Evolutionary conservation across 345 rosid genomes (phyloP).

Genomic region (Isatis tinctoria): DNA sequence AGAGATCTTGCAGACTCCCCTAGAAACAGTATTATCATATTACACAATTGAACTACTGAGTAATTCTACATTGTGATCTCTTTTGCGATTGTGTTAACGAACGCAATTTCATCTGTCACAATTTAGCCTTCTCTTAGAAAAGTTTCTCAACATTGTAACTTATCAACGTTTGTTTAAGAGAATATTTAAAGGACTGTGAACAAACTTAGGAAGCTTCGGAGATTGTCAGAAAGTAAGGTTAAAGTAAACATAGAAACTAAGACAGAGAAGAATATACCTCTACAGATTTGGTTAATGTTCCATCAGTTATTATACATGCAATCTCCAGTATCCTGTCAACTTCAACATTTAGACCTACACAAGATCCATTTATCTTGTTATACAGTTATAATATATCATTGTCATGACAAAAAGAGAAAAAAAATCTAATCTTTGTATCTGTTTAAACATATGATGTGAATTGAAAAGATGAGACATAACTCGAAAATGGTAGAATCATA

Average conservation of each 20-base stretch:
- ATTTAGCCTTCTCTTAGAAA: background rate
- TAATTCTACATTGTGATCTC: background rate
- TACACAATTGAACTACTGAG: background rate
- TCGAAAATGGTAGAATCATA: background rate
- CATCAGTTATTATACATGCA: constrained; percentile 91
- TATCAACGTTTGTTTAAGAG: background rate
- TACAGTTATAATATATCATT: background rate
- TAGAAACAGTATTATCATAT: background rate
- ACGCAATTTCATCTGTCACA: background rate
- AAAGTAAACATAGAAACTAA: background rate
- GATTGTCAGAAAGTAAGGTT: background rate
- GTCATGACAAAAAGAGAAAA: background rate
- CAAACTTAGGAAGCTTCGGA: background rate
- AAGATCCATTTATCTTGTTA: background rate
- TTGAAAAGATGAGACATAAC: too few species aligned
- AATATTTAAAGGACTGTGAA: background rate
- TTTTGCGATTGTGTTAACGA: background rate
- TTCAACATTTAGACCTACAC: constrained; percentile 72
- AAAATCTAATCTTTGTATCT: background rate
- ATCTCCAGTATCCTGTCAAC: constrained; percentile 89
- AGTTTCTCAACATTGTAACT: background rate
- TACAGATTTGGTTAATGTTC: constrained; percentile 54
- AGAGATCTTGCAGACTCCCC: background rate
- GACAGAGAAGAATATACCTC: constrained; percentile 50
- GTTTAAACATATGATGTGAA: background rate